Base-by-base conservation (phyloP, 2,329 filamentous ascomycete species). In the Raffaelea deltoideospora region DNA sequence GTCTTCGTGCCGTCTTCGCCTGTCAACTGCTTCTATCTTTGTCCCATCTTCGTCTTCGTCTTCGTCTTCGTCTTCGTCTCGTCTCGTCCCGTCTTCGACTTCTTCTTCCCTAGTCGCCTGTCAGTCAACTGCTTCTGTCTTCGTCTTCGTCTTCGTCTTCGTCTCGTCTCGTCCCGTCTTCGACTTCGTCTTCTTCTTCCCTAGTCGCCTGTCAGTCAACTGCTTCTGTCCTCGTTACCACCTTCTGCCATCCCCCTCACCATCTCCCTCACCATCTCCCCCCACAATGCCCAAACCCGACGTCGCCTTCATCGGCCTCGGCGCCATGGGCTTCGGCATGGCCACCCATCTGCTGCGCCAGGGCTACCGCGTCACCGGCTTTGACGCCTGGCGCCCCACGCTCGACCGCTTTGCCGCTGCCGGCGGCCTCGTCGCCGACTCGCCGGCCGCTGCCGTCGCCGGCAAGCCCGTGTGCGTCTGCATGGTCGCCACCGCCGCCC, bases 261-360 rank as follows among this genome's bases (percentile, higher is more conserved):
- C n/a, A 17, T 10, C 27, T 10, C 20, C 19, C 14, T 17, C 31
- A 48, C 34, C 37, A 56, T 55, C 47, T 40, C 53, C 34, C 20
- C n/a, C n/a, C n/a, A 36, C 11, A 10, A 15, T 22, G 14, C 15
- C 45, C 7, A 63, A 61, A 42, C 53, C 54, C 4, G 50, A 54
- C 4, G 46, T 81, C 37, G 69, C 72, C 44, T 83, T 84, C 56
- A 76, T 80, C 44, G 80, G 80, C 61, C 75, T 86, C 3, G 80
- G 80, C 39, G 79, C 79, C 56, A 85, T 85, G 80, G 80, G 80
- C 51, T 80, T 83, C 53, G 80, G 80, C 51, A 85, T 86, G 79
- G 80, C 80, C 44, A 80, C 72, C 41, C 69, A 84, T 51, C 69
- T 86, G 32, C 62, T 84, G 48, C 72, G 74, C 45, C 59, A 69